Evolutionary conservation across 2,329 filamentous ascomycete species (phyloP).

Genomic region (Diplocarpon rosae): DNA sequence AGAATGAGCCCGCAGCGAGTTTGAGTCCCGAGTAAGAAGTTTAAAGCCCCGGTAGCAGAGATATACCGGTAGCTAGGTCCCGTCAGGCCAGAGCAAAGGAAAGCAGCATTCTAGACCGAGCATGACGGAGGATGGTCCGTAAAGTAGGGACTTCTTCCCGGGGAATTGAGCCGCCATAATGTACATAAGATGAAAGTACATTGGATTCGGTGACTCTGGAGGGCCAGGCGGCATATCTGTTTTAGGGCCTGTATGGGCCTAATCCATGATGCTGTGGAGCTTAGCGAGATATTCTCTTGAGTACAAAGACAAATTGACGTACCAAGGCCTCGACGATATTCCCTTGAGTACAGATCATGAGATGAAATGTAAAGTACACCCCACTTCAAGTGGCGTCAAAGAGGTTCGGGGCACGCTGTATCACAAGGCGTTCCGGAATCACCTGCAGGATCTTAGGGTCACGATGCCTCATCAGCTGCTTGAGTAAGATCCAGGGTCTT

Average conservation of each 20-base stretch:
- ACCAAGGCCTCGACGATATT: background rate
- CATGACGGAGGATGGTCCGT: background rate
- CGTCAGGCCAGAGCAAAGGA: too few relatives aligned
- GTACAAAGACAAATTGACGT: too few relatives aligned
- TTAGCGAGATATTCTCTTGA: too few relatives aligned
- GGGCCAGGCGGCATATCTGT: background rate
- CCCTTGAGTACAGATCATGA: constrained; percentile 7
- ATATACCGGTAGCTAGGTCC: too few relatives aligned
- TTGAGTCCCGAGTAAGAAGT: too few relatives aligned
- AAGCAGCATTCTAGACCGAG: background rate
- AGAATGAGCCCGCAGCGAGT: background rate
- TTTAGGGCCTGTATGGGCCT: background rate
- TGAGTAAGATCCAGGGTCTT: background rate
- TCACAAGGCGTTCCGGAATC: constrained; percentile 8
- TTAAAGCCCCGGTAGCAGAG: too few relatives aligned
- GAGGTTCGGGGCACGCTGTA: background rate
- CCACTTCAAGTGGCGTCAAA: too few relatives aligned
- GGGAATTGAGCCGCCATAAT: background rate
- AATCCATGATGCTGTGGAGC: too few relatives aligned
- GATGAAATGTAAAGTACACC: background rate
- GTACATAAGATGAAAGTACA: constrained; percentile 1
- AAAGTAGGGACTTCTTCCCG: background rate
- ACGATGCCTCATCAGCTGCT: constrained; percentile 8
- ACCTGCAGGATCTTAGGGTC: constrained; percentile 6
- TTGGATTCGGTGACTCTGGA: background rate